phyloP scores from a whole-genome alignment of 2,329 filamentous ascomycete species.

The Sporothrix dimorphospora region DNA sequence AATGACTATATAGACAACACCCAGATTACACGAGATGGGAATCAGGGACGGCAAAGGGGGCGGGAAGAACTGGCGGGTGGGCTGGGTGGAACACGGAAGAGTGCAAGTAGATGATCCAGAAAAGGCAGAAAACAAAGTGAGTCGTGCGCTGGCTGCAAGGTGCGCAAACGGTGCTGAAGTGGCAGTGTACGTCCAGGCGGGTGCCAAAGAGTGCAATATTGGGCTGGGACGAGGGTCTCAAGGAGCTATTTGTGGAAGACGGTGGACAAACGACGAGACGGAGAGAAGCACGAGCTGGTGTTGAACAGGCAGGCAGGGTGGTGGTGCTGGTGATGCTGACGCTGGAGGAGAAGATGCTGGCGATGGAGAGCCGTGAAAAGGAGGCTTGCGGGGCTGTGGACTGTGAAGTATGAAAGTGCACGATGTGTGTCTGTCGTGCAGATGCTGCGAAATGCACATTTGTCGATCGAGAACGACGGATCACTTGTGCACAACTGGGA shows the following conservation, averaged over 20 bases:
- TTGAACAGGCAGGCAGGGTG: constrained; percentile 16
- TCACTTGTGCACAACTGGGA: not conserved
- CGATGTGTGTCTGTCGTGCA: not conserved
- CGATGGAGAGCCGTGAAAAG: not conserved
- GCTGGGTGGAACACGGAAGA: constrained; percentile 10
- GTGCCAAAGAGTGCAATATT: not conserved
- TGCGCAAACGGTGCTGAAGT: constrained; percentile 15
- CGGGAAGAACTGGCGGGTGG: constrained; percentile 16
- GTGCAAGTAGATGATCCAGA: not conserved
- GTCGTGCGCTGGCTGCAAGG: constrained; percentile 4
- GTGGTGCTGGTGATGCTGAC: not conserved
- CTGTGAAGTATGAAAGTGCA: not conserved
- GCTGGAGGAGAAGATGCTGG: not conserved
- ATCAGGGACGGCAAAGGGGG: constrained; percentile 7
- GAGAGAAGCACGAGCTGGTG: not conserved
- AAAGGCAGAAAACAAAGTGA: not conserved
- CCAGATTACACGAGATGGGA: constrained; percentile 3
- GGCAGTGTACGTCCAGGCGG: constrained; percentile 1
- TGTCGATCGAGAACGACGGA: not conserved
- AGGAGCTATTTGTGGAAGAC: constrained; percentile 10
- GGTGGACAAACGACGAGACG: not conserved
- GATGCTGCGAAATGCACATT: constrained; percentile 3
- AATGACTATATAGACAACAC: constrained; percentile 22
- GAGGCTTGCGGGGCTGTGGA: not conserved
- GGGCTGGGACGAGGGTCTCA: constrained; percentile 3